These are phyloP conservation scores for Pleurotus djamor DNA, from an alignment of 768 basidiomycete genomes.

Conservation along the genomic window DNA sequence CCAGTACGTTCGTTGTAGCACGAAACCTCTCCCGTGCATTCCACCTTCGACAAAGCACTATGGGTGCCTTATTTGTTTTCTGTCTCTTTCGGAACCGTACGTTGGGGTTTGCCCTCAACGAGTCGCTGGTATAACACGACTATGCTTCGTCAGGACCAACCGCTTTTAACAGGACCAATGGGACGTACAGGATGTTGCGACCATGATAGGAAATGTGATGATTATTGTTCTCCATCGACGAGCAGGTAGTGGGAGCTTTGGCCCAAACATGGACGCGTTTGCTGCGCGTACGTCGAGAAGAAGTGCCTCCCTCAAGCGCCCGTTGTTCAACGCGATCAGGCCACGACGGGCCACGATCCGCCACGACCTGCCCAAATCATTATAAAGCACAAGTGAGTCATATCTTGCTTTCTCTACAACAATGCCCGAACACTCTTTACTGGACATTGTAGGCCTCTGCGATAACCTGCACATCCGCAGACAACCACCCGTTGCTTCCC, in stretches of 20 bases:
- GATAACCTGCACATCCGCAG: slow-evolving; percentile 60
- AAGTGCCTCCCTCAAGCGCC: too few relatives aligned
- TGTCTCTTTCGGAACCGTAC: slow-evolving; percentile 27
- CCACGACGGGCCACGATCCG: too few relatives aligned
- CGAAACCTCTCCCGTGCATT: slow-evolving; percentile 5
- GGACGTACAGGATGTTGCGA: slow-evolving; percentile 54
- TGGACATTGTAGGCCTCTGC: slow-evolving; percentile 66
- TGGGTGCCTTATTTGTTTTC: not conserved
- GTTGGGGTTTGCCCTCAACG: slow-evolving; percentile 34
- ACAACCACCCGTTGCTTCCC: slow-evolving; percentile 20
- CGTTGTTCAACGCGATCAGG: too few relatives aligned
- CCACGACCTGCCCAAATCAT: not conserved
- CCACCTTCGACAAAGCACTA: not conserved
- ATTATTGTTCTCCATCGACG: slow-evolving; percentile 51
- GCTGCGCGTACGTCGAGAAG: too few relatives aligned
- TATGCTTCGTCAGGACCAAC: slow-evolving; percentile 19
- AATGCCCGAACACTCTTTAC: slow-evolving; percentile 35
- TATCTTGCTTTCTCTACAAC: not conserved
- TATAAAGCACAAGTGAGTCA: not conserved
- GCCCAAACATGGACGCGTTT: not conserved
- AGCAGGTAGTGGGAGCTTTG: slow-evolving; percentile 29
- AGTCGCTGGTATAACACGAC: slow-evolving; percentile 69
- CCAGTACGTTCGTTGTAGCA: slow-evolving; percentile 3
- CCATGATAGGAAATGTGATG: slow-evolving; percentile 62
- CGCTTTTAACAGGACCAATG: slow-evolving; percentile 18